phyloP scores from a whole-genome alignment of 1,284 basidiomycete species.

The Ustilago trichophora region DNA sequence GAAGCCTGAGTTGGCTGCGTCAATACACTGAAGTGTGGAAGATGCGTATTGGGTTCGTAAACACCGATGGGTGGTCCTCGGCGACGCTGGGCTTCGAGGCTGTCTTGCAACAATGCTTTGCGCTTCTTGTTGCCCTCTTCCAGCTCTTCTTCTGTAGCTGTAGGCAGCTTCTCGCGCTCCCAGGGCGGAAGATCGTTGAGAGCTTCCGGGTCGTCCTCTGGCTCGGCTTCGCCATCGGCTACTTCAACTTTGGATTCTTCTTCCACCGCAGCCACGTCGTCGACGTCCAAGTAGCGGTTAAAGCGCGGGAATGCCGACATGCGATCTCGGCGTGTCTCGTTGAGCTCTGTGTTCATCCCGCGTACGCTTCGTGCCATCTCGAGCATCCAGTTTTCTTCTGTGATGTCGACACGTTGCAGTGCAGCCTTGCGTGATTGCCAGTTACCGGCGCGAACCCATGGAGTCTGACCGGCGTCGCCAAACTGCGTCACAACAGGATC shows the following conservation, averaged over 20 bases:
- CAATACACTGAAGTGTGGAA: slow-evolving; percentile 46
- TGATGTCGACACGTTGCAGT: slow-evolving; percentile 57
- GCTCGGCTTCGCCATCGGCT: slow-evolving; percentile 36
- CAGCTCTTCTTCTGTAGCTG: slow-evolving; percentile 9
- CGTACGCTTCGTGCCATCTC: slow-evolving; percentile 62
- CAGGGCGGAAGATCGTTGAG: slow-evolving; percentile 56
- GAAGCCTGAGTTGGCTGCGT: slow-evolving; percentile 55
- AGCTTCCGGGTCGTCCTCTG: slow-evolving; percentile 46
- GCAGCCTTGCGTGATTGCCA: slow-evolving; percentile 49
- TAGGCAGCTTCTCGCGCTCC: slow-evolving; percentile 42
- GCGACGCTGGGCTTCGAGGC: slow-evolving; percentile 28
- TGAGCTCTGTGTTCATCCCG: slow-evolving; percentile 62
- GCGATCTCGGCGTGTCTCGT: slow-evolving; percentile 53
- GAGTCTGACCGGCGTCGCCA: slow-evolving; percentile 59
- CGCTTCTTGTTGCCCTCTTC: slow-evolving; percentile 33
- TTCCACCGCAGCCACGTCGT: slow-evolving; percentile 14
- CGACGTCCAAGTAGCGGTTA: slow-evolving; percentile 35
- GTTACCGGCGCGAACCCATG: slow-evolving; percentile 57
- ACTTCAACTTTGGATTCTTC: slow-evolving; percentile 20
- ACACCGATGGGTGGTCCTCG: slow-evolving; percentile 59
- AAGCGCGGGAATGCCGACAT: slow-evolving; percentile 47
- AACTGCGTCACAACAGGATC: slow-evolving; percentile 58
- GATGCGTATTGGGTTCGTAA: slow-evolving; percentile 63
- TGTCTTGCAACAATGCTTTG: slow-evolving; percentile 16
- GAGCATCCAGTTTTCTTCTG: slow-evolving; percentile 65